These are phyloP conservation scores for Talaromyces verruculosus DNA, from an alignment of 2,329 filamentous ascomycete species.

Conservation along the genomic window DNA sequence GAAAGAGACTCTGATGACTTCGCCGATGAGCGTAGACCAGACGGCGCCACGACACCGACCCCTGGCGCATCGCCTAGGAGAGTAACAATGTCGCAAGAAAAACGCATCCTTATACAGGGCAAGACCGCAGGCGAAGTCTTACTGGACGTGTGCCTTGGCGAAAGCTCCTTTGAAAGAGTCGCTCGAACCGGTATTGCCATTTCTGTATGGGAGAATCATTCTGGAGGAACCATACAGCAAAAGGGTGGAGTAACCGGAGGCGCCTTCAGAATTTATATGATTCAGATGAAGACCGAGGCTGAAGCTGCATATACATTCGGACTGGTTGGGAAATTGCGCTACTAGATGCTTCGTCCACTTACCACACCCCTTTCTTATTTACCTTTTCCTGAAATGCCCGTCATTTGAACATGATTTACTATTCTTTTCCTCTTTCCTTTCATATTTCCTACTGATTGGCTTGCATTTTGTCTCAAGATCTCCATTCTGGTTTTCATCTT, in stretches of 20 bases:
- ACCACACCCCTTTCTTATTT: neutral
- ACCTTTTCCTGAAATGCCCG: neutral
- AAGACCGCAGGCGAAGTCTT: conserved; percentile 67
- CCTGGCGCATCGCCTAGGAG: conserved; percentile 38
- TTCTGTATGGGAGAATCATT: conserved; percentile 79
- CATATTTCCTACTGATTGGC: neutral
- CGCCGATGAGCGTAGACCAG: conserved; percentile 11
- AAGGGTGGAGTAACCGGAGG: conserved; percentile 60
- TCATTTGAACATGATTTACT: conserved; percentile 1
- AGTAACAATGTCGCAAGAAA: conserved; percentile 67
- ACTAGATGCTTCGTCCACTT: conserved; percentile 33
- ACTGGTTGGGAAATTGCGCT: conserved; percentile 54
- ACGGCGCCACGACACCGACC: conserved; percentile 25
- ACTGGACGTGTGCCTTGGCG: conserved; percentile 80
- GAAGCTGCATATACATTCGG: conserved; percentile 57
- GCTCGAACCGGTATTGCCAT: conserved; percentile 84
- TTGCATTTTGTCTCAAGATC: too few relatives aligned
- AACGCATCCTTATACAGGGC: conserved; percentile 76
- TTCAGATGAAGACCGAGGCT: conserved; percentile 58
- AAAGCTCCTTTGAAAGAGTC: conserved; percentile 79
- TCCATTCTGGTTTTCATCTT: neutral
- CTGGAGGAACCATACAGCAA: conserved; percentile 58
- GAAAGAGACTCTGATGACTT: conserved; percentile 9
- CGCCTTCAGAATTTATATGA: conserved; percentile 63
- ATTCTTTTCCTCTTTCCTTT: neutral